These are phyloP conservation scores for Hypomontagnella submonticulosa DNA, from an alignment of 495 filamentous ascomycete species.

Conservation along the genomic window DNA sequence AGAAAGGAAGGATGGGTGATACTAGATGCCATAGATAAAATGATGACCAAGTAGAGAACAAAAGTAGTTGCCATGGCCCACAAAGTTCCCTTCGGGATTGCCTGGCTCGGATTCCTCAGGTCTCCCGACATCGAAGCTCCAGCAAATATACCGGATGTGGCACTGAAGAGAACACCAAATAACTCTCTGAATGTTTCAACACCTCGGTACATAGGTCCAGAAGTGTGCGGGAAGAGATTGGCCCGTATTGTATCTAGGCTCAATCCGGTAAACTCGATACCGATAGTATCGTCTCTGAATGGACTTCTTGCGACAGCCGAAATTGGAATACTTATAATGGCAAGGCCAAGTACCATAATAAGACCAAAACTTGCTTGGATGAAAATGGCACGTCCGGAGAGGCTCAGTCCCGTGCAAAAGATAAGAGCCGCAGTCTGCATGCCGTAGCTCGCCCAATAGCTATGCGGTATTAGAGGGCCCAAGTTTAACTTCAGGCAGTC, in stretches of 20 bases:
- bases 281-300: conserved; percentile 68
- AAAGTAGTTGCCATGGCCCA: conserved; percentile 81
- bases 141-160: conserved; percentile 74
- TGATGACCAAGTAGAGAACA: conserved; percentile 77
- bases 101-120: conserved; percentile 81
- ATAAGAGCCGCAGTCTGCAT: conserved; percentile 79
- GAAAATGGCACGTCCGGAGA: conserved; percentile 84
- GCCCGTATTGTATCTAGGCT: conserved; percentile 73
- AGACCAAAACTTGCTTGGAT: conserved; percentile 82
- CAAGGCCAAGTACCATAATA: conserved; percentile 75
- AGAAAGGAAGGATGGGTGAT: conserved; percentile 80
- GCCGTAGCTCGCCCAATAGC: conserved; percentile 80
- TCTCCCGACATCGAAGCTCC: conserved; percentile 95
- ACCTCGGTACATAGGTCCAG: conserved; percentile 59
- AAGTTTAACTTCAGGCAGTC: conserved; percentile 85
- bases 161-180: conserved; percentile 88
- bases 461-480: conserved; percentile 74
- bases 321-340: conserved; percentile 84
- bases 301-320: conserved; percentile 74
- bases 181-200: conserved; percentile 82
- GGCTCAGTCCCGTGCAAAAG: conserved; percentile 79
- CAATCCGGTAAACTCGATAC: conserved; percentile 81
- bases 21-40: conserved; percentile 81
- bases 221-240: conserved; percentile 72
- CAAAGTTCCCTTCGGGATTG: conserved; percentile 84